These are phyloP conservation scores for Colletotrichum eleusines DNA, from an alignment of 2,329 filamentous ascomycete species.

Conservation along the genomic window DNA sequence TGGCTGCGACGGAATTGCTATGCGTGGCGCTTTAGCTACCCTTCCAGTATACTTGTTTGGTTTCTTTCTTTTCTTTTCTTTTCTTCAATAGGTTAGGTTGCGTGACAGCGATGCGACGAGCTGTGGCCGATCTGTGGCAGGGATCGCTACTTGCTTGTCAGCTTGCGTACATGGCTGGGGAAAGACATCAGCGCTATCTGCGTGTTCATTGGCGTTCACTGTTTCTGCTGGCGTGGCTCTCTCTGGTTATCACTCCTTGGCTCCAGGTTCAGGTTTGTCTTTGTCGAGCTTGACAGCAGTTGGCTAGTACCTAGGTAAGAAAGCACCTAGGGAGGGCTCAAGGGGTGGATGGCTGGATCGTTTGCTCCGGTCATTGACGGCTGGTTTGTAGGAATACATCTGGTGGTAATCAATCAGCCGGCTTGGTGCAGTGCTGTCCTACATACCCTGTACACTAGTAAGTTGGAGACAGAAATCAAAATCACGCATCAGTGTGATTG, in stretches of 20 bases:
- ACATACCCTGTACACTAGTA: too few relatives aligned
- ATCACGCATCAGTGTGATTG: not conserved
- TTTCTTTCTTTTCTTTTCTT: not conserved
- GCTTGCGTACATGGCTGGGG: slow-evolving; percentile 40
- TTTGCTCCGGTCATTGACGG: slow-evolving; percentile 23
- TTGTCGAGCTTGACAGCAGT: slow-evolving; percentile 22
- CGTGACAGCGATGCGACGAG: slow-evolving; percentile 35
- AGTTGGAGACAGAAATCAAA: not conserved
- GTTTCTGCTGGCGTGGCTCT: slow-evolving; percentile 2
- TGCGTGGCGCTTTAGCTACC: slow-evolving; percentile 6
- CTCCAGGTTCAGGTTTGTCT: slow-evolving; percentile 16
- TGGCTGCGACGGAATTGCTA: slow-evolving; percentile 1
- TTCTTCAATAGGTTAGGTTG: slow-evolving; percentile 2
- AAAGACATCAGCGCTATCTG: slow-evolving; percentile 10
- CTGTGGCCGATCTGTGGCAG: slow-evolving; percentile 33
- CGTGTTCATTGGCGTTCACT: slow-evolving; percentile 9
- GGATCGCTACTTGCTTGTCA: slow-evolving; percentile 38
- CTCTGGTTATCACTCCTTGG: slow-evolving; percentile 25
- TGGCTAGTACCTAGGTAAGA: too few relatives aligned
- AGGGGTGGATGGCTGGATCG: not conserved
- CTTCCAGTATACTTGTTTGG: slow-evolving; percentile 27
- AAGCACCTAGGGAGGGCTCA: slow-evolving; percentile 1
- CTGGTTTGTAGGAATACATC: not conserved
- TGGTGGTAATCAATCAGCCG: not conserved
- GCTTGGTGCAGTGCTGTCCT: not conserved